phyloP scores from a whole-genome alignment of 768 basidiomycete genomes.

The Russula dissimulans region DNA sequence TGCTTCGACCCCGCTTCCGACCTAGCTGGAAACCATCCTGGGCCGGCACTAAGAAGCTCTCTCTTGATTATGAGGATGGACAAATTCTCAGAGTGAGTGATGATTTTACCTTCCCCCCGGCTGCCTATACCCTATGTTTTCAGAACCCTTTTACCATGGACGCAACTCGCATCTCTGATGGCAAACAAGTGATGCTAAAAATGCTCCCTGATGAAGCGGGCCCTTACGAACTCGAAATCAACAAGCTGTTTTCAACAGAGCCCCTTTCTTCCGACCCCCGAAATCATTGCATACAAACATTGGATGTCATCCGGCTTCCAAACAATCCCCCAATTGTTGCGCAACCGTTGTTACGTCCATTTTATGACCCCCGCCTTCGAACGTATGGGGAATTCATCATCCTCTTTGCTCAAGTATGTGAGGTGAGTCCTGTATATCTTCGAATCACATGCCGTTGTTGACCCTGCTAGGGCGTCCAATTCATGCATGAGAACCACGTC shows the following conservation, averaged over 20 bases:
- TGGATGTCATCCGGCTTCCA: conserved; percentile 8
- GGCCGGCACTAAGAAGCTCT: background rate
- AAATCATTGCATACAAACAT: conserved; percentile 23
- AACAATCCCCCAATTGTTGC: conserved; percentile 24
- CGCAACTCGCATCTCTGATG: conserved; percentile 12
- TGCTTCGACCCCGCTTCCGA: conserved; percentile 9
- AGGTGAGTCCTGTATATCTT: conserved; percentile 20
- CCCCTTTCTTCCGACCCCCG: conserved; percentile 20
- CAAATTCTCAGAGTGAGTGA: background rate
- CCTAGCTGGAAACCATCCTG: conserved; percentile 9
- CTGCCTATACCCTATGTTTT: background rate
- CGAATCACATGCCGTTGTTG: background rate
- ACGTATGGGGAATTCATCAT: conserved; percentile 30
- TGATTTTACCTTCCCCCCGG: too few species aligned
- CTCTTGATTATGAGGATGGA: background rate
- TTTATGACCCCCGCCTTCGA: conserved; percentile 24
- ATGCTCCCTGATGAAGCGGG: background rate
- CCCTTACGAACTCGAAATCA: conserved; percentile 6
- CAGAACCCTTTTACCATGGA: conserved; percentile 3
- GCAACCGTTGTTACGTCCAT: conserved; percentile 26
- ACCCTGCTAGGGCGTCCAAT: background rate
- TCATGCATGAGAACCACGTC: conserved; percentile 13
- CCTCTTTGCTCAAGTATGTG: conserved; percentile 28
- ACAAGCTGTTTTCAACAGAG: conserved; percentile 10
- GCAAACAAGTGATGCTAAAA: conserved; percentile 5